These are phyloP conservation scores for Pulveroboletus ravenelii DNA, from an alignment of 768 basidiomycete genomes.

Conservation along the genomic window DNA sequence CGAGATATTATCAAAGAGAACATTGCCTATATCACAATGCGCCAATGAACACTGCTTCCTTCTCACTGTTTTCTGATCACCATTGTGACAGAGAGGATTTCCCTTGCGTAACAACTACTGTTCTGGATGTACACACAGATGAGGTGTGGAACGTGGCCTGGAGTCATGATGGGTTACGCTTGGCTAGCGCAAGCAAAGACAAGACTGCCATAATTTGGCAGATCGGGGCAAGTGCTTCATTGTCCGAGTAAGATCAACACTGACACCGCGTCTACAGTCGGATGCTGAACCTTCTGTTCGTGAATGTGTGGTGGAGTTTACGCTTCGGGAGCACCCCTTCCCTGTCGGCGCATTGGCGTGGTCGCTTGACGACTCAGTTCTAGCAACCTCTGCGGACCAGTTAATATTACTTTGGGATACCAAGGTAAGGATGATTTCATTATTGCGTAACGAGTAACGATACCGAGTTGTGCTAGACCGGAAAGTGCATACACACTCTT, in stretches of 20 bases:
- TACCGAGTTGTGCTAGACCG: conserved; percentile 49
- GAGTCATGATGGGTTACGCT: conserved; percentile 81
- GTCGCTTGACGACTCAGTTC: conserved; percentile 83
- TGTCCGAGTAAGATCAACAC: conserved; percentile 1
- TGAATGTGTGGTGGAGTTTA: conserved; percentile 56
- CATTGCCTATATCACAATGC: conserved; percentile 86
- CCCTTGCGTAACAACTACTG: conserved; percentile 79
- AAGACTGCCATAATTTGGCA: conserved; percentile 86
- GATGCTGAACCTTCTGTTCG: conserved; percentile 47
- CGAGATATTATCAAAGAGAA: conserved; percentile 72
- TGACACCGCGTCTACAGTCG: conserved; percentile 29
- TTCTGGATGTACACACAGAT: conserved; percentile 81
- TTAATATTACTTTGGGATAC: conserved; percentile 87
- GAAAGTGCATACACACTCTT: conserved; percentile 60
- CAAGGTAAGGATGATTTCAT: conserved; percentile 48
- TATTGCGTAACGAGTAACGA: not conserved
- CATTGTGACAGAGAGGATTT: conserved; percentile 76
- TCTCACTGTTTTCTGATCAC: conserved; percentile 88
- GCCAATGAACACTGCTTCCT: conserved; percentile 48
- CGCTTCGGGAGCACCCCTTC: conserved; percentile 73
- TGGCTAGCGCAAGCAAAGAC: conserved; percentile 89
- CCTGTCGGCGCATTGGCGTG: conserved; percentile 81
- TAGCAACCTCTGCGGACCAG: conserved; percentile 81
- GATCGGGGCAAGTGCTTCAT: conserved; percentile 57
- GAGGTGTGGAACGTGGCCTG: conserved; percentile 97